Conservation (phyloP, 257 asterid genomes). For the Solanum etuberosum region DNA sequence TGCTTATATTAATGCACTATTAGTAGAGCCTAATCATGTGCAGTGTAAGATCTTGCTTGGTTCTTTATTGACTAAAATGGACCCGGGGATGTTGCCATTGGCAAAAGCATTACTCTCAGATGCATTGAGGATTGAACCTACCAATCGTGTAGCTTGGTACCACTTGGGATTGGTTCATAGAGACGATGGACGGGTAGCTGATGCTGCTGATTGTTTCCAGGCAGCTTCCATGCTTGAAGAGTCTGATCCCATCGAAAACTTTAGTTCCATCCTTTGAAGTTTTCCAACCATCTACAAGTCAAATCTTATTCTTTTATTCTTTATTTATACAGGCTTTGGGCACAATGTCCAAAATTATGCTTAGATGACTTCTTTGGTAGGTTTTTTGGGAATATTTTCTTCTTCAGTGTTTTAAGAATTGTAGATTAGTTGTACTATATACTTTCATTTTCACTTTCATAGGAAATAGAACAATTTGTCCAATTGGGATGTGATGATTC, state of each 20-base stretch:
- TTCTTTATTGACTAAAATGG: slow-evolving; percentile 42
- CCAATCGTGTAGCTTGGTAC: slow-evolving; percentile 80
- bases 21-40: slow-evolving; percentile 69
- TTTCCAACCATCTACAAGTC: neutral
- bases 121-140: slow-evolving; percentile 79
- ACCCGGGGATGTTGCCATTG: slow-evolving; percentile 62
- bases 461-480: neutral
- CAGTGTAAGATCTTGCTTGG: slow-evolving; percentile 78
- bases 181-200: slow-evolving; percentile 72
- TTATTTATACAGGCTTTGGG: slow-evolving; percentile 9
- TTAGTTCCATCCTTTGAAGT: slow-evolving; percentile 50
- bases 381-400: neutral
- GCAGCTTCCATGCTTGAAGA: slow-evolving; percentile 95
- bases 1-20: slow-evolving; percentile 52
- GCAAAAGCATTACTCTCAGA: slow-evolving; percentile 82
- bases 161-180: slow-evolving; percentile 80
- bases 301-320: slow-evolving; percentile 57
- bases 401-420: neutral
- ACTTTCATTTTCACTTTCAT: neutral
- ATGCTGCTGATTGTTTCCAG: slow-evolving; percentile 95
- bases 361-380: neutral
- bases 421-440: neutral
- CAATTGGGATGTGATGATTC: neutral
- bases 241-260: slow-evolving; percentile 79
- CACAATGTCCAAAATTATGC: neutral